Evolutionary conservation across 805 yeast species (phyloP), one percentile per base, ranked within the genome.

Genomic region (Candida coleopterorum): DNA sequence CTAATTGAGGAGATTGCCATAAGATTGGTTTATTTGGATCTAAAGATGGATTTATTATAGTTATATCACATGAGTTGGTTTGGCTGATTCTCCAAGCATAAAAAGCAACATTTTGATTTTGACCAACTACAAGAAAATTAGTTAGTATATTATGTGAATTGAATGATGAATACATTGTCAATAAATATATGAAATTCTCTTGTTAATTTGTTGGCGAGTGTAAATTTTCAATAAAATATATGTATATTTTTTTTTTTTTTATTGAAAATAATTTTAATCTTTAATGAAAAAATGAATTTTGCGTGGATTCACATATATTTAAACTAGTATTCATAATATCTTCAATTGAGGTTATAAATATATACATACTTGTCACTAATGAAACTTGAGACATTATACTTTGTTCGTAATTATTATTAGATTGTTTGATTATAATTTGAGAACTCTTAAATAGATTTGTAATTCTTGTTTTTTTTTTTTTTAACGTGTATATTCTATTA

Each of bases 1-100:
- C 48, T 29, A 51, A 45, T 9, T 36, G 33, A 18, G 44, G 32
- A 9, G 55, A 48, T 18, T 47, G 35, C 38, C 49, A 47, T 11
- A 26, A 39, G 6, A 51, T 42, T 10, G 48, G 44, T 6, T 39
- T 42, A 14, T 22, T 25, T 26, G 21, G 24, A 30, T 18, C 18
- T 27, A 61, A 39, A 2, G 22, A 23, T 4, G 62, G 51, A 43
- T 63, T 61, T 23, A 77, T 67, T 14, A 70, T 44, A 10, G 78
- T 46, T 26, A 63, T 58, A 12, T 53, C 49, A 37, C 62, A 44
- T 6, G 56, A 41, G 11, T 60, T 60, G 1, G 81, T 69, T 34
- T 64, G 61, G 34, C 65, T 71, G 25, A 78, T 50, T 35, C 79
- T 63, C 81, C 81, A 77, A 12, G 72, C 70, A 53, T 79, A 79